Evolutionary conservation across 306 rosid species (phyloP), one percentile per base, ranked within the genome.

Genomic region (Pachyrhizus erosus): DNA sequence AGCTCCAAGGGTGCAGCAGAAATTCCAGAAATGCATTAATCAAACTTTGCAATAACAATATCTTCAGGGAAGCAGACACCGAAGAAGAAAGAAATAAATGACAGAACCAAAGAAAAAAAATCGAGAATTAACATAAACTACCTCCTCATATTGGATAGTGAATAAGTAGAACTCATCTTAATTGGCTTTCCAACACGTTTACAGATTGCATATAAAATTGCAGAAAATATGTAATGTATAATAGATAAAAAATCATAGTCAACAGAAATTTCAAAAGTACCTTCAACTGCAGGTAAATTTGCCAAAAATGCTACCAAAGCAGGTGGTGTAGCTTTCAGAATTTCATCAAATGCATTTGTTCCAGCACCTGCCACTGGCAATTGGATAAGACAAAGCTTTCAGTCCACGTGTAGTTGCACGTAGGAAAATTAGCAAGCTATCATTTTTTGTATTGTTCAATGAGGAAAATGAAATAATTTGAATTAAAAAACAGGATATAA

Each of bases 251-350:
- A 45, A 70, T 76, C 23, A 6, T 9, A 48, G 14, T 60, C 66
- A 27, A 60, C 1, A 52, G 34, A 60, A 76, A 33, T 79, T 20
- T 57, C 2, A 12, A 51, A 88, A 49, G 82, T 92, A 96, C 99
- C 98, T 37, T 96, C 99, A 83, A 93, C 88, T 57, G 90, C 86
- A n/a, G 99, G 98, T 81, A 96, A 87, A 89, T 87, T 92, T 71
- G 97, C 88, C 77, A 96, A 88, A 87, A 96, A 93, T 82, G 94
- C 90, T 61, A 92, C 77, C 89, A 96, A 87, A 45, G 93, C 86
- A 79, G 97, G 92, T 13, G 99, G 98, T 55, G 99, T 87, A 66
- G 93, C 92, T 88, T 92, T 91, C 51, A 92, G 77, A 87, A 96
- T 88, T 89, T 93, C 96, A 79, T 96, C 97, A 76, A 91, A 87